Conservation (phyloP, 2,329 filamentous ascomycete genomes). For the Scedosporium apiospermum region DNA sequence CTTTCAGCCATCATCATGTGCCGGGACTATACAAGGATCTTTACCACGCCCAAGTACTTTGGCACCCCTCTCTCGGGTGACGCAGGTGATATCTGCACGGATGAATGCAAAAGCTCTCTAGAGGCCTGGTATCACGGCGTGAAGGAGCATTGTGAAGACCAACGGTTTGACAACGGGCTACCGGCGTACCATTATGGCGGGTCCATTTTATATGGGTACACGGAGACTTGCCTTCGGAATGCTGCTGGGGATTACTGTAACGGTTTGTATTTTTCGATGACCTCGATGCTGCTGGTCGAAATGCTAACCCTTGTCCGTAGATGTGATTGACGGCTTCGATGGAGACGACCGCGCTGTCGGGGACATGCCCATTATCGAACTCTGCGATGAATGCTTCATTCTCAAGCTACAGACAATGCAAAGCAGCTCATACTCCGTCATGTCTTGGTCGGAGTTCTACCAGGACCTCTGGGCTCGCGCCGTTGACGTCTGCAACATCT, state of each 20-base stretch:
- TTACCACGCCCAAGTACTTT: not conserved
- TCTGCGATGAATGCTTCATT: not conserved
- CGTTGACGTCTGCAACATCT: not conserved
- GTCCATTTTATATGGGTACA: not conserved
- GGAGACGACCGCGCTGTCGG: not conserved
- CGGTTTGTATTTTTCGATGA: not conserved
- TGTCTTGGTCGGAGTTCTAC: not conserved
- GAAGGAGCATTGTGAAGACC: not conserved
- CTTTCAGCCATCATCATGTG: not conserved
- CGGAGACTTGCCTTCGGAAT: not conserved
- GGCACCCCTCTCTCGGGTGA: not conserved
- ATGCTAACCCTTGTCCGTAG: not conserved
- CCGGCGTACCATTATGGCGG: not conserved
- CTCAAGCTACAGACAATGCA: not conserved
- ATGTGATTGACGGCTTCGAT: not conserved
- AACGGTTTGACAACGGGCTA: not conserved
- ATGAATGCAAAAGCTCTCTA: not conserved
- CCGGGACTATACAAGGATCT: not conserved
- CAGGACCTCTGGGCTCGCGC: not conserved
- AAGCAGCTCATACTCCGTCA: not conserved
- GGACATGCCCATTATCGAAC: not conserved
- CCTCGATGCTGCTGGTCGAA: not conserved
- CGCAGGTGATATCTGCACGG: not conserved
- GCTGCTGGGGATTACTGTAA: not conserved
- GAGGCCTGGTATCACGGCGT: not conserved